These are phyloP conservation scores for Kondoa subrosea DNA, from an alignment of 768 basidiomycete species.

Conservation along the genomic window DNA sequence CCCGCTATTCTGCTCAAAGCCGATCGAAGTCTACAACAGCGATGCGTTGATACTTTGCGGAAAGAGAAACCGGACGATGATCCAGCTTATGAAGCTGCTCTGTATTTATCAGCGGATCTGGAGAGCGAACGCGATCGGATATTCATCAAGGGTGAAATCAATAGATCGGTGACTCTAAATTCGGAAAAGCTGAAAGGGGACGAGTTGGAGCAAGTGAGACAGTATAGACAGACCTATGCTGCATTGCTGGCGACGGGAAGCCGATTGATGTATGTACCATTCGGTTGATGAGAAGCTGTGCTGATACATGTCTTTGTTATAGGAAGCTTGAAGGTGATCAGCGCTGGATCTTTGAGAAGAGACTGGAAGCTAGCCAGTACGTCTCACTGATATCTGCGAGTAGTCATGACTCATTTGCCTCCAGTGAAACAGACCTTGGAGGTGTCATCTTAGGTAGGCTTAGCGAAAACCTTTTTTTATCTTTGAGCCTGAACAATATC, in stretches of 20 bases:
- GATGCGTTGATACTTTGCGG: not conserved
- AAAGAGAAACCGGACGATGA: not conserved
- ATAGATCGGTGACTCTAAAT: not conserved
- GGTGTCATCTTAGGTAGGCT: constrained; percentile 1
- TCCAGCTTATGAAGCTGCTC: not conserved
- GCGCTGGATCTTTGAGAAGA: constrained; percentile 1
- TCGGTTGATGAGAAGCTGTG: not conserved
- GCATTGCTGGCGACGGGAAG: constrained; percentile 5
- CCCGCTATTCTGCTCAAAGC: not conserved
- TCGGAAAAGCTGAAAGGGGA: not conserved
- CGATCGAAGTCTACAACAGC: not conserved
- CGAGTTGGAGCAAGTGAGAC: not conserved
- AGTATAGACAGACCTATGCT: constrained; percentile 3
- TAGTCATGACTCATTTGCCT: not conserved
- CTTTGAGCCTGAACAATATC: too few species aligned
- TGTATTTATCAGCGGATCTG: not conserved
- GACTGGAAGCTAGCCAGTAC: not conserved
- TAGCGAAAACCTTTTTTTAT: too few species aligned
- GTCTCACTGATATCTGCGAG: not conserved
- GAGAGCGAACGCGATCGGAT: not conserved
- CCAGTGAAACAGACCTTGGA: not conserved
- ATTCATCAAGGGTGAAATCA: not conserved
- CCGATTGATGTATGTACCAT: not conserved
- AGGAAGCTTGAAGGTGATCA: not conserved
- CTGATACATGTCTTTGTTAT: not conserved